Base-by-base conservation (phyloP, 2,329 filamentous ascomycete genomes). In the Eutypella sp. region DNA sequence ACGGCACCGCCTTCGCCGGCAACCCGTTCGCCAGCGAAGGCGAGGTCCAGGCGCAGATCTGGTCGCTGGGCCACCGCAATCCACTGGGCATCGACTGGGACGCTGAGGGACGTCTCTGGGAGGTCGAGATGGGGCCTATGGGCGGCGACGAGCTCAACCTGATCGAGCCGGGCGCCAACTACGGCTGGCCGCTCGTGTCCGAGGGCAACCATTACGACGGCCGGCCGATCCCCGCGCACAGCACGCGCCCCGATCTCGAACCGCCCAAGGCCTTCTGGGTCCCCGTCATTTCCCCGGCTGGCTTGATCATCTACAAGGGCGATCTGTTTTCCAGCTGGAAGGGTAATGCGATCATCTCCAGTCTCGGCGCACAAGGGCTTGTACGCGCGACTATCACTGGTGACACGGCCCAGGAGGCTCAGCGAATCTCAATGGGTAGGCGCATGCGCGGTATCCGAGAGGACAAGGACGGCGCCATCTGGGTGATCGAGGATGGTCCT, bases 131-230 rank as follows among this genome's bases (percentile, higher is more conserved):
- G 62, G 62, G 62, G 2, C 62, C 62, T 41, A 59, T 57, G 55
- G 62, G 62, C 50, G 62, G 62, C 53, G 62, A 65, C 47, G 62
- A 65, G 58, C 51, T 65, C 52, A 65, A 65, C 57, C 54, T 65
- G 52, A 65, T 65, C 56, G 16, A 62, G 52, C 31, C 39, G 43
- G 62, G 61, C 50, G 57, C 52, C 55, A 65, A 65, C 57, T 65
- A 65, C 53, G 62, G 62, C 43, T 65, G 62, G 62, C 61, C 62
- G 45, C 41, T 59, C 45, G 62, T 65, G 46, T 65, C 55, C 47
- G 45, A 63, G 50, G 62, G 62, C 48, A 42, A 41, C 41, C 62
- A 65, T 31, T 65, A 65, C 57, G 52, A 65, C 54, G 62, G 62
- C 39, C 47, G 48, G 20, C 48, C 48, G 37, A 65, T 65, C 49